These are phyloP conservation scores for Omphalotus olearius DNA, from an alignment of 1,284 basidiomycete species.

Conservation along the genomic window DNA sequence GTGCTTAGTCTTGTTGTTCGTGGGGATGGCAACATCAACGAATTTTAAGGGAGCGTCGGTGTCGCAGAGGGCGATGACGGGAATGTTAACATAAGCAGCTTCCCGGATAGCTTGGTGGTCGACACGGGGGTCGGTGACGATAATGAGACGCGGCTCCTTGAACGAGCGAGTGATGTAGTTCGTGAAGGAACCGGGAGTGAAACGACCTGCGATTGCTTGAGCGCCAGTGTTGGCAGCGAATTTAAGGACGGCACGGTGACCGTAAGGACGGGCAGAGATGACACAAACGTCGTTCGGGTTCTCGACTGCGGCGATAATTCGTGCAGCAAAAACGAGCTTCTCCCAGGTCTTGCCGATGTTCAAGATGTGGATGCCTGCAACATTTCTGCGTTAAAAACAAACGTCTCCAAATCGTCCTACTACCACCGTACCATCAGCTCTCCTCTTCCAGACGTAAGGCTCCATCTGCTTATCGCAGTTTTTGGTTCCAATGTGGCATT, in stretches of 20 bases:
- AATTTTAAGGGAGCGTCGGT: conserved; percentile 97
- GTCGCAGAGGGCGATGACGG: conserved; percentile 98
- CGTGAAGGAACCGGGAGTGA: conserved; percentile 98
- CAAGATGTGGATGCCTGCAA: conserved; percentile 86
- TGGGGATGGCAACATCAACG: conserved; percentile 98
- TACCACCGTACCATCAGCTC: conserved; percentile 76
- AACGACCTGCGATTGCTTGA: conserved; percentile 97
- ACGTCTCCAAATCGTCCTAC: conserved; percentile 13
- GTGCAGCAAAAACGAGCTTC: conserved; percentile 94
- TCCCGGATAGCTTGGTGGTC: conserved; percentile 99
- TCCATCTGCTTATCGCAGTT: conserved; percentile 99
- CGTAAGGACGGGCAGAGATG: conserved; percentile 97
- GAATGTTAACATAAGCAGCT: conserved; percentile 99
- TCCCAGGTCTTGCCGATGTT: conserved; percentile 99
- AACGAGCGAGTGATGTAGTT: conserved; percentile 99
- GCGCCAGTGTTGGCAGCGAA: conserved; percentile 98
- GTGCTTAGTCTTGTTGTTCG: conserved; percentile 99
- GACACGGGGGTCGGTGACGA: conserved; percentile 98
- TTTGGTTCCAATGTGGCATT: conserved; percentile 97
- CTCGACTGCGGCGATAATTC: conserved; percentile 92
- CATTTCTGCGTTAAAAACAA: neutral
- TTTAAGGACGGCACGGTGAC: conserved; percentile 98
- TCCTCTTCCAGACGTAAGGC: conserved; percentile 96
- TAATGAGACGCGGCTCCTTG: conserved; percentile 98
- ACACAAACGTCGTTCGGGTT: conserved; percentile 98